Base-by-base conservation (phyloP, 495 filamentous ascomycete genomes). In the Neurospora terricola region DNA sequence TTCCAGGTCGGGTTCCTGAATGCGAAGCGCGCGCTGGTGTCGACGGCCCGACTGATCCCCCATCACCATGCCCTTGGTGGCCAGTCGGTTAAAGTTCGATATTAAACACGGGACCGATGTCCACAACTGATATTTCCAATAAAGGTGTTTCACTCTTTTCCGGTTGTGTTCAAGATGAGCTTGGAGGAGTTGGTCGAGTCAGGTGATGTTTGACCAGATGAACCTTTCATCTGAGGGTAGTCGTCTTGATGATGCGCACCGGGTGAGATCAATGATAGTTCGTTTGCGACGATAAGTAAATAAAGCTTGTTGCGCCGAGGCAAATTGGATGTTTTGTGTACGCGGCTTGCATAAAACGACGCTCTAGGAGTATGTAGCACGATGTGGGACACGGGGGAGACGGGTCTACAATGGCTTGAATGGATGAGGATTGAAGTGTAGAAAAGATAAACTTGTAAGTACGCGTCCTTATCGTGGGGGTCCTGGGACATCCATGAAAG, bases 1-100 rank as follows among this genome's bases (percentile, higher is more conserved):
- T 6, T 23, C 70, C 23, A 34, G 54, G 14, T 66, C 6, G 54
- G 79, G 77, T 18, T 81, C 79, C n/a, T 78, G 73, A 72, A 81
- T 81, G 40, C 78, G 79, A 43, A 81, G 72, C 38, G 75, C 34
- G 66, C 36, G 45, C 66, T 71, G 36, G 59, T 72, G 42, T 43
- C 37, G 71, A 23, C 11, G 71, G 45, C 40, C 71, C 14, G 54
- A 66, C 54, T 66, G 71, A 42, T 75, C 74, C 42, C 74, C 74
- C 43, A 70, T 73, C 54, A 66, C 54, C 54, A 66, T 66, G 54
- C 54, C 37, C 59, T 71, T 69, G 8, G 23, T 69, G 38, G 11
- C 39, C 42, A 27, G 69, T 21, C 21, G 30, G 21, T 37, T 21
- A 38, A 11, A 11, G 12, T 30, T 30, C 6, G 23, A 18, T 4